Evolutionary conservation across 495 filamentous ascomycete species (phyloP), one percentile per base, ranked within the genome.

Genomic region (Penicillium cosmopolitanum): DNA sequence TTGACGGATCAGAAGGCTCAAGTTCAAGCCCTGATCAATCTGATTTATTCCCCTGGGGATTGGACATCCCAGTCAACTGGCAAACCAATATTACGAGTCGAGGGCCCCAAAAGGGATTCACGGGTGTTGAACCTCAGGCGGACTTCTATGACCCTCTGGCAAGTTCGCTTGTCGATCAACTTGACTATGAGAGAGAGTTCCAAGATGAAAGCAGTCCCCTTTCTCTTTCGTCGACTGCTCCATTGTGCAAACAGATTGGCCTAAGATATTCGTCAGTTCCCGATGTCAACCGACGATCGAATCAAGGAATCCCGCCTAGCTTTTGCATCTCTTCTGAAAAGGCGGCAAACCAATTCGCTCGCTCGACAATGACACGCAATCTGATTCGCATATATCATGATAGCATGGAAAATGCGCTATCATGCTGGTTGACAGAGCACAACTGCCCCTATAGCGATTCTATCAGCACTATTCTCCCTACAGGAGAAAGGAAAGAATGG

Each of bases 341-440:
- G 18, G 53, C 60, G 43, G 61, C 66, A 25, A 60, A 35, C 12
- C 21, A 68, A 48, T 61, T 50, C 34, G 71, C 70, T 53, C 72
- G 63, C n/a, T 50, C 66, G 5, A 64, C 64, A 9, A 71, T 81
- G 57, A 68, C 75, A 18, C 66, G 66, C 10, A 70, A 67, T 46
- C 48, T 82, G 53, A 66, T 82, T 12, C 68, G 66, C n/a, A 77
- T 82, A 31, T 82, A 82, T 53, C 76, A 80, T 40, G 78, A 82
- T 50, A 76, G 72, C 31, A 72, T 82, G 58, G 79, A 82, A 57
- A 78, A 78, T 40, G 76, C 76, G 6, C 56, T 82, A 13, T 70
- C 75, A 4, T 82, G 79, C 51, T 82, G 79, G 79, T 50, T 82
- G 52, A 78, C 77, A 0, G 79, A 82, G 61, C 66, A 69, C 55